phyloP scores from a whole-genome alignment of 1,284 basidiomycete genomes.

The Ustilago sp. region DNA sequence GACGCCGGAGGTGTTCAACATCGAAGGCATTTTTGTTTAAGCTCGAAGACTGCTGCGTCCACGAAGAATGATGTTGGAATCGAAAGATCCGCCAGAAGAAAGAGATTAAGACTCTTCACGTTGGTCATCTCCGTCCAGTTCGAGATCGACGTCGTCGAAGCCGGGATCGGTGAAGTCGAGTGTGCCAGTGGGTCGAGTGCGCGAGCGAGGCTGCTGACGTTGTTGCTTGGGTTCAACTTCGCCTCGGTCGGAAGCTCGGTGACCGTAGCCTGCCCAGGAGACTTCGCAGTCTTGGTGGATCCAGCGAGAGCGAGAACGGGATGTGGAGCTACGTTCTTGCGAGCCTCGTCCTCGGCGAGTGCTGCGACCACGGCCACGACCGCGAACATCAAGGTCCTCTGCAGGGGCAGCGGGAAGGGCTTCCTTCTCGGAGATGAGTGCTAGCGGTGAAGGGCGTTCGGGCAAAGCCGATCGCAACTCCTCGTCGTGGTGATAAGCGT shows the following conservation, averaged over 20 bases:
- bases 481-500: constrained; percentile 41
- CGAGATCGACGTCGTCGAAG: constrained; percentile 61
- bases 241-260: constrained; percentile 34
- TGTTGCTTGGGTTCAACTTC: constrained; percentile 19
- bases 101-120: constrained; percentile 31
- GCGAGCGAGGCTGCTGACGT: constrained; percentile 16
- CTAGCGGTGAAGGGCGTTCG: constrained; percentile 34
- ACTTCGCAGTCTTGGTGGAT: constrained; percentile 43
- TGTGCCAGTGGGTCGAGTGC: constrained; percentile 6
- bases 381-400: constrained; percentile 15
- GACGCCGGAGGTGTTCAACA: constrained; percentile 27
- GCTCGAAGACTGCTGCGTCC: constrained; percentile 23
- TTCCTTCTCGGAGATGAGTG: constrained; percentile 35
- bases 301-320: constrained; percentile 34
- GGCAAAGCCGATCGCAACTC: constrained; percentile 41
- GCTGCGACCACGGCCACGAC: constrained; percentile 34
- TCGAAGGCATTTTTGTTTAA: constrained; percentile 12
- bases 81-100: constrained; percentile 39
- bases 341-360: constrained; percentile 36
- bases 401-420: neutral
- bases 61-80: constrained; percentile 13
- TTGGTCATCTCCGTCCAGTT: constrained; percentile 54
- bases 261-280: constrained; percentile 50
- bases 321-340: constrained; percentile 40
- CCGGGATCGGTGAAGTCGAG: constrained; percentile 41